phyloP scores from a whole-genome alignment of 192 early-diverging fungal genomes.

The Coemansia sp. region DNA sequence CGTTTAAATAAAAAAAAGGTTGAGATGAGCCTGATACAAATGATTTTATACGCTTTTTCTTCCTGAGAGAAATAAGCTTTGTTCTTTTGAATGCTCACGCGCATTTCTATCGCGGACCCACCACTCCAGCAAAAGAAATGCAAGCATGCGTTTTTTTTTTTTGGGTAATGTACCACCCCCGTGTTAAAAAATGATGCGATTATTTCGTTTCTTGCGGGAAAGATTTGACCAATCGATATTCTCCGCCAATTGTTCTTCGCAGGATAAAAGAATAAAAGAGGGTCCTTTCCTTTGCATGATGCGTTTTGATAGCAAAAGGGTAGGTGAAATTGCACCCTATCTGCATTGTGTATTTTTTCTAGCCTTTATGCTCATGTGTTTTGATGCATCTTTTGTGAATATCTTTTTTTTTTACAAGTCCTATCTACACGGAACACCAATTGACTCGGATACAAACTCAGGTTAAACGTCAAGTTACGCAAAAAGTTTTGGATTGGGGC shows the following conservation, averaged over 20 bases:
- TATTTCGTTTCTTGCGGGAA: background rate
- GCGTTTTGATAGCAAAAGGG: background rate
- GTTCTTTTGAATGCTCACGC: slow-evolving; percentile 7
- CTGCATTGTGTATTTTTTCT: background rate
- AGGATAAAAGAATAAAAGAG: background rate
- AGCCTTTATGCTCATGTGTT: background rate
- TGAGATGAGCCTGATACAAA: too few species aligned
- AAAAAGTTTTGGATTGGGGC: too few species aligned
- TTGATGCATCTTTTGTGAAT: background rate
- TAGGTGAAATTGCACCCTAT: background rate
- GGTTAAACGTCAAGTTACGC: too few species aligned
- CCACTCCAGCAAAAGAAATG: background rate
- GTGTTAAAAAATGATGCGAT: background rate
- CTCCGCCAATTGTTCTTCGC: slow-evolving; percentile 4
- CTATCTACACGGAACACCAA: too few species aligned
- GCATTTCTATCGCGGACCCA: slow-evolving; percentile 9
- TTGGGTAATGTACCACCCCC: background rate
- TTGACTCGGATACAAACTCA: too few species aligned
- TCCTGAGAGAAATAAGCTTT: slow-evolving; percentile 16
- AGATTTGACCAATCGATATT: slow-evolving; percentile 4
- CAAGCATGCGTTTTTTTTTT: slow-evolving; percentile 7
- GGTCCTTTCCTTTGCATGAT: background rate
- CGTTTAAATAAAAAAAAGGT: background rate
- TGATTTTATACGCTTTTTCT: background rate
- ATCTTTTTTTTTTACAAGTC: background rate